Evolutionary conservation across 768 basidiomycete species (phyloP).

Genomic region (Amanita phalloides): DNA sequence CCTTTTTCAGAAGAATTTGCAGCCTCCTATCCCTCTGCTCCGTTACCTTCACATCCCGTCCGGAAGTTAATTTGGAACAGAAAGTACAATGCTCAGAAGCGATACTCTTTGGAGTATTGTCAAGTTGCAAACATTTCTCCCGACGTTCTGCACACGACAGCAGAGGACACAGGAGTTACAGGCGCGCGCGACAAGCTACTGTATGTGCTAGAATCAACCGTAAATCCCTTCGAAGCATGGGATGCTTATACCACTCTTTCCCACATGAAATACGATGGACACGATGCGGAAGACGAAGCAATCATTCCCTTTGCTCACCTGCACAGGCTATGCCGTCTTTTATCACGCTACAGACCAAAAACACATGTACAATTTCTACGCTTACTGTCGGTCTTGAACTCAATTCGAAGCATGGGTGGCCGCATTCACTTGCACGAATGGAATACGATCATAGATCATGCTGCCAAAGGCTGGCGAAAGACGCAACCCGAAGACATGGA

Average conservation of each 20-base stretch:
- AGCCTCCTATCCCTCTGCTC: background rate
- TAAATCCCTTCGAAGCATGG: slow-evolving; percentile 23
- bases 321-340: slow-evolving; percentile 48
- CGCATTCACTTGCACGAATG: slow-evolving; percentile 55
- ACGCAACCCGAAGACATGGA: slow-evolving; percentile 47
- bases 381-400: slow-evolving; percentile 56
- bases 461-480: slow-evolving; percentile 56
- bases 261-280: slow-evolving; percentile 15
- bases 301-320: slow-evolving; percentile 35
- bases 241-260: slow-evolving; percentile 28
- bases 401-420: slow-evolving; percentile 45
- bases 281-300: slow-evolving; percentile 11
- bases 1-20: background rate
- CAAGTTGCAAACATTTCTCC: background rate
- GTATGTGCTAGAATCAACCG: slow-evolving; percentile 12
- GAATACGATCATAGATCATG: slow-evolving; percentile 63
- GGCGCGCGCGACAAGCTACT: slow-evolving; percentile 10
- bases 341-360: slow-evolving; percentile 43
- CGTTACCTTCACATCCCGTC: background rate
- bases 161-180: slow-evolving; percentile 3
- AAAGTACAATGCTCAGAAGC: background rate
- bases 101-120: background rate
- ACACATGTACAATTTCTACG: slow-evolving; percentile 52
- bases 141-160: background rate
- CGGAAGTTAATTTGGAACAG: background rate